These are phyloP conservation scores for Cyberlindnera mycetangii DNA, from an alignment of 805 yeast species.

Conservation along the genomic window DNA sequence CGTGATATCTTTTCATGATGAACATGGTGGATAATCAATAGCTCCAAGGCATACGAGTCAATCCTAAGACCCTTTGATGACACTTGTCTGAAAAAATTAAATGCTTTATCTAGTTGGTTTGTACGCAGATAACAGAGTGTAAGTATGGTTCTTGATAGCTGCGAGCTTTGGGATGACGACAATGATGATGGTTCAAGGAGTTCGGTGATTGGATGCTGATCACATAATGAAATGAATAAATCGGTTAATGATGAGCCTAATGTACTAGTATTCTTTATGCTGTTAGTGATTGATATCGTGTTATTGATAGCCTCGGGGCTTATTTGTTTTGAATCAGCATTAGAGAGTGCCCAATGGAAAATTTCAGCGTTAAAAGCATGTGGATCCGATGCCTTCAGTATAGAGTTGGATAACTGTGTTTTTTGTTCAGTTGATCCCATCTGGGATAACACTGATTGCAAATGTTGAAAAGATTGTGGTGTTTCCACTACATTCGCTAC, in stretches of 20 bases:
- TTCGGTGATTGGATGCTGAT: not conserved
- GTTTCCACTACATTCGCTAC: too few relatives aligned
- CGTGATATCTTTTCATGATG: constrained; percentile 6
- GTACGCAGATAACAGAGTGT: constrained; percentile 11
- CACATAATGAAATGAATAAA: not conserved
- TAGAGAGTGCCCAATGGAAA: not conserved
- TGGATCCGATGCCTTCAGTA: not conserved
- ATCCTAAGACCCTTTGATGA: not conserved
- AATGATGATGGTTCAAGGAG: not conserved
- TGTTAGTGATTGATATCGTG: not conserved
- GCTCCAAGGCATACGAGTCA: constrained; percentile 12
- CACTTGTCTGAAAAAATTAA: not conserved
- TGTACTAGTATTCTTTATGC: not conserved
- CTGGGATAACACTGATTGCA: not conserved
- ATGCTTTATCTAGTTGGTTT: constrained; percentile 10
- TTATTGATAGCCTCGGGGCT: not conserved
- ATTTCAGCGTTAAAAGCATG: not conserved
- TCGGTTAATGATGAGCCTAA: not conserved
- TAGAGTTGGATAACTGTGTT: not conserved
- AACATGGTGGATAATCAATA: constrained; percentile 13
- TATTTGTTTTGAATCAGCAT: not conserved
- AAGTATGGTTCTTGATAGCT: constrained; percentile 6
- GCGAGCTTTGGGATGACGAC: too few relatives aligned
- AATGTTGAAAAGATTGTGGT: not conserved
- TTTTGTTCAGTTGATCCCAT: too few relatives aligned